phyloP scores from a whole-genome alignment of 2,329 filamentous ascomycete genomes.

The Fusarium citri region DNA sequence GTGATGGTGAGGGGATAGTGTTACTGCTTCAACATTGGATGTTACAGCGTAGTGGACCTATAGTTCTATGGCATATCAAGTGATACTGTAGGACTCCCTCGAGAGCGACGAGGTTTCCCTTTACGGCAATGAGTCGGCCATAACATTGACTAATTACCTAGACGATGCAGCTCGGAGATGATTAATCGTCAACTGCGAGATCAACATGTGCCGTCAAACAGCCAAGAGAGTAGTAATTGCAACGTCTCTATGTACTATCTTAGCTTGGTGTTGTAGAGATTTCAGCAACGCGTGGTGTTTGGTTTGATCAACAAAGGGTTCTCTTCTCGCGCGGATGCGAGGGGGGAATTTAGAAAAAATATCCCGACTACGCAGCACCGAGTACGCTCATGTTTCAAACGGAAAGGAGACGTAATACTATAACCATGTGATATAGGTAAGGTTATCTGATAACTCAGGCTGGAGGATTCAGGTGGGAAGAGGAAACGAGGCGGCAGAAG shows the following conservation, averaged over 20 bases:
- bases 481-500: constrained; percentile 21
- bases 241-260: not conserved
- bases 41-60: constrained; percentile 26
- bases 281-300: not conserved
- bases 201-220: constrained; percentile 10
- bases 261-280: constrained; percentile 1
- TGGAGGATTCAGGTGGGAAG: constrained; percentile 16
- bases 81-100: not conserved
- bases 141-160: not conserved
- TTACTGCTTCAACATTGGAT: constrained; percentile 12
- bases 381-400: constrained; percentile 30
- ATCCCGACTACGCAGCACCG: constrained; percentile 1
- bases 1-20: constrained; percentile 21
- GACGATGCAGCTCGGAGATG: constrained; percentile 16
- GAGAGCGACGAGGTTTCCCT: constrained; percentile 10
- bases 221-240: constrained; percentile 15
- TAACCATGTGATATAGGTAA: constrained; percentile 22
- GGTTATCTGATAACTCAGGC: constrained; percentile 19
- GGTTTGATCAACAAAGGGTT: constrained; percentile 1
- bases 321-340: constrained; percentile 13
- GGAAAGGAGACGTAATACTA: not conserved
- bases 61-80: constrained; percentile 8
- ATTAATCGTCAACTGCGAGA: constrained; percentile 3
- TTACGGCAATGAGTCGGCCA: not conserved
- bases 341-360: not conserved